Evolutionary conservation across 768 basidiomycete genomes (phyloP), one percentile per base, ranked within the genome.

Genomic region (Leccinum pellstonianum): DNA sequence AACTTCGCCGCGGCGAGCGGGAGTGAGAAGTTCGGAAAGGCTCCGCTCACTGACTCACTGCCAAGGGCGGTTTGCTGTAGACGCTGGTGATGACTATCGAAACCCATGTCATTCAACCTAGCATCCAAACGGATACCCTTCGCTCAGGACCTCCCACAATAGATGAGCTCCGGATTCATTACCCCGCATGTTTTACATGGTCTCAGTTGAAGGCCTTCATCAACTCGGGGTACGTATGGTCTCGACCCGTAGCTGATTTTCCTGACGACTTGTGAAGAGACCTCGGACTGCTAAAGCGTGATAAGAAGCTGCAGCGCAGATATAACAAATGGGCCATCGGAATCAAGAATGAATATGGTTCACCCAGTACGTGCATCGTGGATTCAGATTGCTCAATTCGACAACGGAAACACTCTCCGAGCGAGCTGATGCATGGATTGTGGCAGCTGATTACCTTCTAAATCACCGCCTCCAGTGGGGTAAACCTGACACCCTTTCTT

Each of bases 141-240:
- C 68, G 80, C 11, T 77, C 76, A n/a, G 89, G 90, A 0, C 85
- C 79, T 21, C 91, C 91, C 12, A 90, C 88, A 1, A 75, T 71
- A 38, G 85, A 86, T 54, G 91, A 93, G 64, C 73, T 93, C 6
- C 70, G 83, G 8, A 79, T 74, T 1, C 75, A 90, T 68, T 93
- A 93, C 67, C 90, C 90, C 14, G 79, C 87, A 5, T 85, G 82
- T 62, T 91, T 91, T 64, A 88, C 90, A 0, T 93, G 89, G 88
- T 62, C 72, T 9, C 85, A 93, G 68, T 75, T 93, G 27, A 91
- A 86, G 75, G 81, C 84, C 4, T 91, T 93, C 62, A 79, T 93
- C 52, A 89, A 86, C 68, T 89, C 90, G 58, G 90, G 90, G 89
- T 89, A 70, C 47, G 77, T 68, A 53, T 21, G 8, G 23, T 37